Conservation (phyloP, 2,329 filamentous ascomycete species). For the Aaosphaeria pasadenensis region DNA sequence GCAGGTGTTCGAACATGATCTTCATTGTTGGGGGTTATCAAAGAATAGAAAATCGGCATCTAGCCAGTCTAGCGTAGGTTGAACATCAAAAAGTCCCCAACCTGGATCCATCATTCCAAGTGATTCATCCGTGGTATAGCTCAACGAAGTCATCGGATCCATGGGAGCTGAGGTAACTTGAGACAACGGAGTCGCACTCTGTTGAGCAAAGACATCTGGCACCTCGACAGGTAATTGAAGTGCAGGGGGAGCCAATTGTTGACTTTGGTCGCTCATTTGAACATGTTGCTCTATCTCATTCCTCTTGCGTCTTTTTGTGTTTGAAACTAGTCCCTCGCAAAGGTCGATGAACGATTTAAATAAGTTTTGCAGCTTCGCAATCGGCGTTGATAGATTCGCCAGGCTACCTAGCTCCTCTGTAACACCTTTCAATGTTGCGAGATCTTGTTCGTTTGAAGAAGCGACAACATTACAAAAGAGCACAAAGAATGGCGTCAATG, state of each 20-base stretch:
- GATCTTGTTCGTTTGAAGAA: constrained; percentile 12
- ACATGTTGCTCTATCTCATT: too few species aligned
- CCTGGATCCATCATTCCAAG: constrained; percentile 3
- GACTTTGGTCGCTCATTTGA: neutral
- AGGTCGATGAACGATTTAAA: constrained; percentile 14
- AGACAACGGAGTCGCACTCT: neutral
- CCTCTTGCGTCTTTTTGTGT: neutral
- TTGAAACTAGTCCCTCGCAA: constrained; percentile 9
- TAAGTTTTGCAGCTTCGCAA: constrained; percentile 12
- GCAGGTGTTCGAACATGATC: too few species aligned
- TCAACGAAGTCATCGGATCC: neutral
- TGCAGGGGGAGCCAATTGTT: neutral
- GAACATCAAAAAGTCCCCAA: constrained; percentile 16
- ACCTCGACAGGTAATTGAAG: neutral
- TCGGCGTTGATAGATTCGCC: constrained; percentile 5
- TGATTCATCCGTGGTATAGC: neutral
- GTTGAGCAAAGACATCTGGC: neutral
- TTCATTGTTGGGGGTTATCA: constrained; percentile 2
- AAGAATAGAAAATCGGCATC: constrained; percentile 16
- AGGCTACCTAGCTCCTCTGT: constrained; percentile 12
- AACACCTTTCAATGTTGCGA: constrained; percentile 10
- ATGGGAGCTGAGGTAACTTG: neutral
- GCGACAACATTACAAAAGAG: constrained; percentile 19
- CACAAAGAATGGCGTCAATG: constrained; percentile 18
- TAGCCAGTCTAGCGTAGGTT: constrained; percentile 20